phyloP scores from a whole-genome alignment of 805 yeast species.

The Metschnikowia anglica region DNA sequence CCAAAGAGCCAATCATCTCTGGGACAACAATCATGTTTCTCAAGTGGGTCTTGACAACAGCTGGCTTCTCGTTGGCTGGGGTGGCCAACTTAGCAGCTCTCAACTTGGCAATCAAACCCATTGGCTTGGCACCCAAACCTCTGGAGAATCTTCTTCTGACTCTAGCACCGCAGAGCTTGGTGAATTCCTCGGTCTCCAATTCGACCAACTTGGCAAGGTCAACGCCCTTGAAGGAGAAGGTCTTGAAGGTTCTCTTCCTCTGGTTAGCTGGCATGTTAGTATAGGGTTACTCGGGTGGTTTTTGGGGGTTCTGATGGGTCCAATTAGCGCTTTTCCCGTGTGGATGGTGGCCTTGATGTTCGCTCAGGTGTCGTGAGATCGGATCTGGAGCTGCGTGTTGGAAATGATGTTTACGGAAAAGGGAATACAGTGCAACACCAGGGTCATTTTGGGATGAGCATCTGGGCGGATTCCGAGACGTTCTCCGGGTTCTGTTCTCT shows the following conservation, averaged over 20 bases:
- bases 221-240: constrained; percentile 99
- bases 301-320: not conserved
- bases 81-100: constrained; percentile 95
- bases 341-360: too few species aligned
- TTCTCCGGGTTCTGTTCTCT: too few species aligned
- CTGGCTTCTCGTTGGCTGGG: constrained; percentile 93
- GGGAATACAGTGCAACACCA: not conserved
- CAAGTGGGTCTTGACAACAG: constrained; percentile 96
- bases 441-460: too few species aligned
- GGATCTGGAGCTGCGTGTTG: too few species aligned
- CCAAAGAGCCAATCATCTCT: constrained; percentile 99
- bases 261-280: constrained; percentile 45
- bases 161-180: constrained; percentile 96
- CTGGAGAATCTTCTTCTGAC: constrained; percentile 99
- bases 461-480: too few species aligned
- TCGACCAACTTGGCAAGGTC: constrained; percentile 92
- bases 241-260: constrained; percentile 91
- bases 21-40: constrained; percentile 99
- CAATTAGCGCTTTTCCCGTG: not conserved
- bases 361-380: too few species aligned
- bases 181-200: constrained; percentile 94
- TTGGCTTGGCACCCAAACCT: constrained; percentile 94
- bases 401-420: not conserved
- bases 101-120: constrained; percentile 94
- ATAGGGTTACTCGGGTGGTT: not conserved